Conservation (phyloP, 2,329 filamentous ascomycete genomes). For the Lasiodiplodia hormozganensis region DNA sequence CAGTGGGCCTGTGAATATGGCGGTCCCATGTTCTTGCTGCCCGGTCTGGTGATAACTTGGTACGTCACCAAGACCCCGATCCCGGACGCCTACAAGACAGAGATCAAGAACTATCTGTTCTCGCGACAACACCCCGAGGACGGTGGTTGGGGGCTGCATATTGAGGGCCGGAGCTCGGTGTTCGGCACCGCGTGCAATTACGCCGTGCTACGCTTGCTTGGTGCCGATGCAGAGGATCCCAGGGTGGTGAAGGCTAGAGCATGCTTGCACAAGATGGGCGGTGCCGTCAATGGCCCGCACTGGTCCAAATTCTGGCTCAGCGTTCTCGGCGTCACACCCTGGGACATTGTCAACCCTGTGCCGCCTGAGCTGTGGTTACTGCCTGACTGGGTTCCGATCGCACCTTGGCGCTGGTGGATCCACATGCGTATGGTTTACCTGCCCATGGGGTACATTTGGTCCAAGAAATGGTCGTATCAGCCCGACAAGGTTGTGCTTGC, state of each 20-base stretch:
- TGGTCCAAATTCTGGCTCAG: constrained; percentile 98
- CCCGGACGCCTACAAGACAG: constrained; percentile 77
- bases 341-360: constrained; percentile 93
- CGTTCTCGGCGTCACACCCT: constrained; percentile 80
- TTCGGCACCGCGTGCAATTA: constrained; percentile 94
- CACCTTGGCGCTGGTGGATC: constrained; percentile 97
- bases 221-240: constrained; percentile 82
- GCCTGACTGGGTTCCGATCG: constrained; percentile 87
- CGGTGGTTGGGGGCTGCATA: constrained; percentile 97
- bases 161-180: constrained; percentile 89
- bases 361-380: constrained; percentile 93
- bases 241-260: constrained; percentile 84
- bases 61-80: constrained; percentile 90
- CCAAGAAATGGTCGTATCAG: constrained; percentile 79
- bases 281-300: constrained; percentile 82
- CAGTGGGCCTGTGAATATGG: constrained; percentile 99
- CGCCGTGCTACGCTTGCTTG: constrained; percentile 77
- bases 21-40: constrained; percentile 93
- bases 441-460: constrained; percentile 90
- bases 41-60: constrained; percentile 83
- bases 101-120: constrained; percentile 92
- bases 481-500: constrained; percentile 75
- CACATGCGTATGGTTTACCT: constrained; percentile 97
- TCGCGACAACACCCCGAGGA: constrained; percentile 84
- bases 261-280: constrained; percentile 83